A percentile compares a stretch with the other conserved stretches of the same genome.
These are phyloP conservation scores for Theobroma grandiflorum DNA, from an alignment of 441 rosid species.

Conservation along the genomic window DNA sequence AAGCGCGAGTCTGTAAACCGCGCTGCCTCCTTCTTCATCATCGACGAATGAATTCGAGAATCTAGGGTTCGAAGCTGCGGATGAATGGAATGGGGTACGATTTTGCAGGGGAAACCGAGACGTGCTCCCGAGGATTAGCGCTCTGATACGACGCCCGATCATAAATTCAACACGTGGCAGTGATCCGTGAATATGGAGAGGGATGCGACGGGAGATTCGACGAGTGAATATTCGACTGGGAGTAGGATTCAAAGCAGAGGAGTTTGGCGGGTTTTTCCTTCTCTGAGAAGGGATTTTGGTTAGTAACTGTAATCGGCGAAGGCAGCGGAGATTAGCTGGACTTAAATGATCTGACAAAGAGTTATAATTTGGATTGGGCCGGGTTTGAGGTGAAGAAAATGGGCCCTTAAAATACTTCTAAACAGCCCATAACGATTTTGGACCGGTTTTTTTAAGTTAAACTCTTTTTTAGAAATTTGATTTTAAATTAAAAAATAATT, in stretches of 20 bases:
- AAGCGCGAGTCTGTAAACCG: conserved; percentile 56
- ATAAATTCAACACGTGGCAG: conserved; percentile 31
- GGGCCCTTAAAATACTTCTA: no score
- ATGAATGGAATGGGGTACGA: conserved; percentile 33
- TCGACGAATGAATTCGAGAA: conserved; percentile 40
- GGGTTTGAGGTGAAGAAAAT: no score
- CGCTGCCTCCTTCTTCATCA: conserved; percentile 47
- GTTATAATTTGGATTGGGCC: not conserved
- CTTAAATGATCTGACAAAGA: no score
- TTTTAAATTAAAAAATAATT: no score
- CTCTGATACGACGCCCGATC: conserved; percentile 42
- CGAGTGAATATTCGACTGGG: not conserved
- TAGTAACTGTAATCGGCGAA: no score
- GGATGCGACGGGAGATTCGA: not conserved
- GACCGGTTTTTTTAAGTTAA: no score
- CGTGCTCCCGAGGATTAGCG: conserved; percentile 38
- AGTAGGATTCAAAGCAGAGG: not conserved
- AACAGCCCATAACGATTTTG: no score
- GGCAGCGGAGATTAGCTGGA: no score
- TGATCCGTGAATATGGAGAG: not conserved
- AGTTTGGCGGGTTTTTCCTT: conserved; percentile 8
- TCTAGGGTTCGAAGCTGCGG: conserved; percentile 35
- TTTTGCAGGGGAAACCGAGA: conserved; percentile 39
- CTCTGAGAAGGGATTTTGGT: not conserved
- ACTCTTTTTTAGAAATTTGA: no score